phyloP scores from a whole-genome alignment of 306 rosid species.

The Lathyrus sativus region DNA sequence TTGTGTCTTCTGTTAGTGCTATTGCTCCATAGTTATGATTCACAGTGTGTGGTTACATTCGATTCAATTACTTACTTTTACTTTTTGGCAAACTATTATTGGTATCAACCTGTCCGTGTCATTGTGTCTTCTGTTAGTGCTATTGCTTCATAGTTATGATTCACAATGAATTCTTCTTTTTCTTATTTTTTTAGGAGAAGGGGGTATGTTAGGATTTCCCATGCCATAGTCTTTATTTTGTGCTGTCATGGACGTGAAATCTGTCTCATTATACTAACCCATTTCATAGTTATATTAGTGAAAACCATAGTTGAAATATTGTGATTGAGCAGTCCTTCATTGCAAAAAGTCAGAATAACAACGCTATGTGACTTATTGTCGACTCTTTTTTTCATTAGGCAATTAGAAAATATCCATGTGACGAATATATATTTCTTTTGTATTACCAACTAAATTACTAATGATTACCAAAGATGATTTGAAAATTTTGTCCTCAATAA shows the following conservation, averaged over 20 bases:
- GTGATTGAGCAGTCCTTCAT: not conserved
- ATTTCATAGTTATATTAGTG: not conserved
- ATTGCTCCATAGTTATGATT: not conserved
- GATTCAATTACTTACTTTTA: too few species aligned
- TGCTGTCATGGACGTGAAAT: not conserved
- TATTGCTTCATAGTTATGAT: not conserved
- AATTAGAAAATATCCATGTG: not conserved
- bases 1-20: not conserved
- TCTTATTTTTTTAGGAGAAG: not conserved
- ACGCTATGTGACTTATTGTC: not conserved
- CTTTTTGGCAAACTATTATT: not conserved
- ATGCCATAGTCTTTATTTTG: not conserved
- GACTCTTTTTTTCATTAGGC: not conserved
- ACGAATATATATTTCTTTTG: not conserved
- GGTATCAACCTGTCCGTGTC: not conserved
- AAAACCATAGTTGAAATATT: not conserved
- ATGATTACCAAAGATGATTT: not conserved
- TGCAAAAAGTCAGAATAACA: not conserved
- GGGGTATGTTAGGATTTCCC: not conserved
- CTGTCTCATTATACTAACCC: not conserved
- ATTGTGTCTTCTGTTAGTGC: not conserved
- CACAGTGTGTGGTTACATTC: not conserved
- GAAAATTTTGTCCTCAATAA: slow-evolving; percentile 15
- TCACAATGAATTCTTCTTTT: not conserved
- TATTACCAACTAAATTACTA: not conserved